Evolutionary conservation across 139 green algal genomes (phyloP).

Genomic region (Ettlia oleoabundans): DNA sequence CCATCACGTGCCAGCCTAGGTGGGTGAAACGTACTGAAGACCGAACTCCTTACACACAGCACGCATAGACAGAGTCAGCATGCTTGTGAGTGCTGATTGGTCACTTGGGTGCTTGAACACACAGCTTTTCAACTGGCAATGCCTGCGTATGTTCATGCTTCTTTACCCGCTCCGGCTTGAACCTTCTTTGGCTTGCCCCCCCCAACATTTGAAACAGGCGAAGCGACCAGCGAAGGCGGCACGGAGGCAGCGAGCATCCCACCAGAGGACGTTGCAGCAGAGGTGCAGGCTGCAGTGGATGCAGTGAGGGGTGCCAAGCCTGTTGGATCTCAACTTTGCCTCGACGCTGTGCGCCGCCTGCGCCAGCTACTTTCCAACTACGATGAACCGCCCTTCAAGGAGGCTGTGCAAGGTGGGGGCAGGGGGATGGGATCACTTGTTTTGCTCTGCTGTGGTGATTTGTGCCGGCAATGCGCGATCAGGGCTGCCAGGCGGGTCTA

Average conservation of each 20-base stretch:
- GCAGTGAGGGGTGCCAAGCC: conserved; percentile 30
- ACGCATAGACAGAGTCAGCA: too few species aligned
- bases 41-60: too few species aligned
- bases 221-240: background rate
- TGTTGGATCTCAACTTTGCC: conserved; percentile 6
- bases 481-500: too few species aligned
- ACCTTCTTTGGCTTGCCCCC: too few species aligned
- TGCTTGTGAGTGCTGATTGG: too few species aligned
- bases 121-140: too few species aligned
- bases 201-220: background rate
- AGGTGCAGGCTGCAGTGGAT: conserved; percentile 30
- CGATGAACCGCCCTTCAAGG: conserved; percentile 20
- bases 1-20: conserved; percentile 6
- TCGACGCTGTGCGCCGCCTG: conserved; percentile 34
- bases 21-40: background rate
- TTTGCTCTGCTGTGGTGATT: too few species aligned
- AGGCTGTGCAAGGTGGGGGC: conserved; percentile 7
- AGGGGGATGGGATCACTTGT: background rate
- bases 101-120: too few species aligned
- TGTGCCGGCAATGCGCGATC: too few species aligned
- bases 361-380: conserved; percentile 44
- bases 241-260: conserved; percentile 10
- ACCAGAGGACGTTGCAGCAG: conserved; percentile 25
- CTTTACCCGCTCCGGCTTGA: too few species aligned
- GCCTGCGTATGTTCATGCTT: background rate